phyloP scores from a whole-genome alignment of 2,329 filamentous ascomycete genomes.

The Exophiala calicioides region DNA sequence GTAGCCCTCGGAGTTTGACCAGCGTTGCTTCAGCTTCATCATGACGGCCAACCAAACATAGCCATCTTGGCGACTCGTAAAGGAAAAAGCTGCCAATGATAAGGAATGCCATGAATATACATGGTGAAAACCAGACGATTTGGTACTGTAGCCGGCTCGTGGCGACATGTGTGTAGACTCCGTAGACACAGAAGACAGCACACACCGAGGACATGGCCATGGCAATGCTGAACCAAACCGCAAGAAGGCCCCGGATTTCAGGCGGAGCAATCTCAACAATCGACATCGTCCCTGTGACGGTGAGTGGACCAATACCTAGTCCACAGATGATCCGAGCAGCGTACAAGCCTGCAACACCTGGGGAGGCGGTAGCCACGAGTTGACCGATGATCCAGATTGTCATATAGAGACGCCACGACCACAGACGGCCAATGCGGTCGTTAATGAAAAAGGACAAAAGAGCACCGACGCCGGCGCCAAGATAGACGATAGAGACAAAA shows the following conservation, averaged over 20 bases:
- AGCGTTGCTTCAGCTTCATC: conserved; percentile 36
- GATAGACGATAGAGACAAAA: conserved; percentile 42
- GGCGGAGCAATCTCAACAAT: conserved; percentile 45
- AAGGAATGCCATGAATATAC: conserved; percentile 34
- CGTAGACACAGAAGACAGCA: conserved; percentile 40
- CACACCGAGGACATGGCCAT: conserved; percentile 39
- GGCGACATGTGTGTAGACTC: conserved; percentile 36
- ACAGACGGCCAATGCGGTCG: conserved; percentile 43
- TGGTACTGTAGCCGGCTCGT: conserved; percentile 38
- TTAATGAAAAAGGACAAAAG: conserved; percentile 43
- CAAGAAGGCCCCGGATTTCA: conserved; percentile 43
- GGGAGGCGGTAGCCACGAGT: conserved; percentile 26
- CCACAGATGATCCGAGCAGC: conserved; percentile 41
- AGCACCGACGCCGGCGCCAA: conserved; percentile 37
- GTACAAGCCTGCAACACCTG: conserved; percentile 36
- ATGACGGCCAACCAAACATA: conserved; percentile 33
- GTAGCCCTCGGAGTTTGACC: conserved; percentile 36
- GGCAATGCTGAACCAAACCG: conserved; percentile 42
- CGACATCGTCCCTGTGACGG: conserved; percentile 41
- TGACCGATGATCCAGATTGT: conserved; percentile 32
- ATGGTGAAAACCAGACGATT: conserved; percentile 36
- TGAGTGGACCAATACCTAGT: conserved; percentile 43
- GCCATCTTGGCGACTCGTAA: conserved; percentile 40
- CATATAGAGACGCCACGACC: conserved; percentile 44
- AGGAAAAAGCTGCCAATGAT: conserved; percentile 37